These are phyloP conservation scores for Talaromyces sp. DNA, from an alignment of 2,329 filamentous ascomycete species.

Conservation along the genomic window DNA sequence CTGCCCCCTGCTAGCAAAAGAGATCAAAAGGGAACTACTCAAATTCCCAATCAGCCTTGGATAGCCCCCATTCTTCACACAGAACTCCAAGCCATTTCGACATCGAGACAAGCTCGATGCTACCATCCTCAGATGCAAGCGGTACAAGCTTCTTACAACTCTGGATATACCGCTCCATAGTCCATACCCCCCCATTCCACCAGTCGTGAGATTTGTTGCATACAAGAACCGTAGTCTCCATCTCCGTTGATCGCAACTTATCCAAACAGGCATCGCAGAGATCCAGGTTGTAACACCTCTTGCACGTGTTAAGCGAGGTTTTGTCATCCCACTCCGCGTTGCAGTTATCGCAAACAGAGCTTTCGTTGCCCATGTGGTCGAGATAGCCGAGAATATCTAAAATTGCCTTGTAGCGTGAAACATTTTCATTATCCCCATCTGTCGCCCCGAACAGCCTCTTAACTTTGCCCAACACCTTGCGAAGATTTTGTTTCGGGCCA, in stretches of 20 bases:
- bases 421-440: background rate
- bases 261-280: background rate
- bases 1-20: no score
- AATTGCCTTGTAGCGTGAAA: background rate
- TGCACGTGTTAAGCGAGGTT: background rate
- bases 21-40: background rate
- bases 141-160: background rate
- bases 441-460: background rate
- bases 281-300: background rate
- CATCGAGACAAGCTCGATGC: background rate
- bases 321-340: background rate
- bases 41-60: background rate
- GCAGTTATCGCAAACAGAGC: background rate
- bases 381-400: background rate
- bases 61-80: background rate
- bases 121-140: background rate
- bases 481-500: background rate
- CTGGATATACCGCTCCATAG: background rate
- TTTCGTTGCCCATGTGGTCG: background rate
- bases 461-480: background rate
- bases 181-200: background rate
- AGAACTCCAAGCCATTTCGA: background rate
- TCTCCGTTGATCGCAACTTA: background rate
- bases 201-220: background rate
- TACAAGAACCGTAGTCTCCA: background rate